phyloP scores from a whole-genome alignment of 345 rosid species.

The Hibiscus trionum region DNA sequence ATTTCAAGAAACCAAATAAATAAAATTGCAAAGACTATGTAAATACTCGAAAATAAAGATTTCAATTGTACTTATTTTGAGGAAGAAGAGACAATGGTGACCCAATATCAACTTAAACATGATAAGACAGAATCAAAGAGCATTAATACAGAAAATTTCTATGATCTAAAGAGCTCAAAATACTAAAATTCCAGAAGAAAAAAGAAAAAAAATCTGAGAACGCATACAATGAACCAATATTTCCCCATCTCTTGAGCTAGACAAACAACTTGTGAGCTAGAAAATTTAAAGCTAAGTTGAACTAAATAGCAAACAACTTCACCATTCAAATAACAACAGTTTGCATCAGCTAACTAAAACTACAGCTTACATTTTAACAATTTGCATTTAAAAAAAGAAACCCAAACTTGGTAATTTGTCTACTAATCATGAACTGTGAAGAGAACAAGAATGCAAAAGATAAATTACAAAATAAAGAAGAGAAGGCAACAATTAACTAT shows the following conservation, averaged over 20 bases:
- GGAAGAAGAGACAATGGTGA: not conserved
- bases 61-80: not conserved
- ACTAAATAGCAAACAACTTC: not conserved
- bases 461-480: not conserved
- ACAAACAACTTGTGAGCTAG: not conserved
- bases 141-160: not conserved
- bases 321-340: not conserved
- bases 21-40: not conserved
- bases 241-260: not conserved
- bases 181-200: not conserved
- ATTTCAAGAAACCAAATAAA: not conserved
- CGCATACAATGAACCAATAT: not conserved
- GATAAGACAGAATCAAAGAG: not conserved
- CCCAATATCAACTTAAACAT: not conserved
- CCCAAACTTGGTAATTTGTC: not conserved
- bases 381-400: not conserved
- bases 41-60: not conserved
- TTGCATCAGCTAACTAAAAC: not conserved
- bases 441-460: not conserved
- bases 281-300: not conserved
- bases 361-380: not conserved
- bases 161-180: not conserved
- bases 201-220: not conserved
- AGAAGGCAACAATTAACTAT: not conserved
- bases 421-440: not conserved